Conservation (phyloP, 208 protist genomes). For the Spongospora subterranea region DNA sequence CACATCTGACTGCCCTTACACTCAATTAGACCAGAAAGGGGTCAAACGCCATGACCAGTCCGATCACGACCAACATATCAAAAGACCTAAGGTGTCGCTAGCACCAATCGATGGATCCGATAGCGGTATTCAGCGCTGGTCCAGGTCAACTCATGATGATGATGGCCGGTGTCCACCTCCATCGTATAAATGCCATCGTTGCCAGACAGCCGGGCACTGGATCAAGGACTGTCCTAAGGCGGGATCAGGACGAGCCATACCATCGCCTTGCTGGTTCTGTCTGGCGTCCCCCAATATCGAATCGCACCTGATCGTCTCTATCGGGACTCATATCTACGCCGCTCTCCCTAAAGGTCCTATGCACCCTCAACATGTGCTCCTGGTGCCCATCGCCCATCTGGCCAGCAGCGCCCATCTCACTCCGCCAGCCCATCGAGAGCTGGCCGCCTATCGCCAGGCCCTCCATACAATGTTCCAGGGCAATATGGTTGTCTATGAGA, state of each 20-base stretch:
- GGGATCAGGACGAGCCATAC: background rate
- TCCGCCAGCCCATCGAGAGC: background rate
- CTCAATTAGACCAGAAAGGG: too few species aligned
- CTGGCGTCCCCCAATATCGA: background rate
- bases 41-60: background rate
- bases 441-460: background rate
- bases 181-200: background rate
- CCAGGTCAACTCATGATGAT: background rate
- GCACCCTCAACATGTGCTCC: background rate
- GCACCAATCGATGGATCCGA: background rate
- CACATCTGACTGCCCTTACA: background rate
- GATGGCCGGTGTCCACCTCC: background rate
- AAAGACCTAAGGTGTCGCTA: background rate
- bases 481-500: background rate
- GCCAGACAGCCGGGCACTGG: background rate
- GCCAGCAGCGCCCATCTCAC: background rate
- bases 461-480: background rate
- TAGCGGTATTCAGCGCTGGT: background rate
- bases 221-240: background rate
- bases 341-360: background rate
- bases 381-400: background rate
- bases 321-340: background rate
- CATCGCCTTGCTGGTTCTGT: background rate
- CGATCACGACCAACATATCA: background rate
- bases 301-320: background rate